phyloP scores from a whole-genome alignment of 2,329 filamentous ascomycete species.

The Trichoderma hamatum region DNA sequence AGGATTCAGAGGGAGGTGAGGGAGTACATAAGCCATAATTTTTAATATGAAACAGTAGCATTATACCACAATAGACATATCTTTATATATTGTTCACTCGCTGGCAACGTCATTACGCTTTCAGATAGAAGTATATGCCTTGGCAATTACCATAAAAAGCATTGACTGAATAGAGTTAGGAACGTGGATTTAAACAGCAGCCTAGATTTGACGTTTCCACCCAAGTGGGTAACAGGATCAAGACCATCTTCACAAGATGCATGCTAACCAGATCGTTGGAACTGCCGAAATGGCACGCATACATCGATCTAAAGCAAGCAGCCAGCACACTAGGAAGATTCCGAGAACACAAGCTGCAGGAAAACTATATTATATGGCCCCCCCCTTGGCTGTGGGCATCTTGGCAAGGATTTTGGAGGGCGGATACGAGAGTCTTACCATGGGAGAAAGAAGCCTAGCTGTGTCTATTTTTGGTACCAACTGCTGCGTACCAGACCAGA shows the following conservation, averaged over 20 bases:
- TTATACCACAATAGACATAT: conserved; percentile 5
- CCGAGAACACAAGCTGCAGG: neutral
- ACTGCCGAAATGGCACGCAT: neutral
- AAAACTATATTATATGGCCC: neutral
- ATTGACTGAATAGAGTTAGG: neutral
- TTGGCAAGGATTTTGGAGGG: neutral
- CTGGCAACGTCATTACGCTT: neutral
- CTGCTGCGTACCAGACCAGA: neutral
- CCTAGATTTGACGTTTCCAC: neutral
- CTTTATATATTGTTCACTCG: neutral
- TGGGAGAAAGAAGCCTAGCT: neutral
- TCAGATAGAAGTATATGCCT: neutral
- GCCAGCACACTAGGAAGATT: neutral
- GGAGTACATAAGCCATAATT: neutral
- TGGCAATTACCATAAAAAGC: neutral
- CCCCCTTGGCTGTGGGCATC: neutral
- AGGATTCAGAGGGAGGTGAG: neutral
- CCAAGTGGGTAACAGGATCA: neutral
- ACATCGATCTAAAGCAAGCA: neutral
- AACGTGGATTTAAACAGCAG: neutral
- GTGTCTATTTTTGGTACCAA: conserved; percentile 5
- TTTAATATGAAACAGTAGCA: neutral
- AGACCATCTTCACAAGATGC: neutral
- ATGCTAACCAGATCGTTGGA: conserved; percentile 1
- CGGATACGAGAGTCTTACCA: neutral